Conservation (phyloP, 345 rosid genomes). For the Lepidium aucheri region DNA sequence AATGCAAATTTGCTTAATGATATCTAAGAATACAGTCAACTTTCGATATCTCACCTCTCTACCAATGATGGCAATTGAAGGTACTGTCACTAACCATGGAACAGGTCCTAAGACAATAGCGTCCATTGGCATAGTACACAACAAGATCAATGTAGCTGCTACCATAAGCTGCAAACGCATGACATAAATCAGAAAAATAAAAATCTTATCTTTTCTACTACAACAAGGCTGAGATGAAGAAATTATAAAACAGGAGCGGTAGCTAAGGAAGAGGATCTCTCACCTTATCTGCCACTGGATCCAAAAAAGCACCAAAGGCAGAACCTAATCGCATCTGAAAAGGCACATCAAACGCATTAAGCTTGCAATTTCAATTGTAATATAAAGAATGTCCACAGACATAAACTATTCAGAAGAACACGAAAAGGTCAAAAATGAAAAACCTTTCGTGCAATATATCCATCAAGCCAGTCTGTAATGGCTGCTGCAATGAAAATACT, state of each 20-base stretch:
- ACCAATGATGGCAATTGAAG: constrained; percentile 84
- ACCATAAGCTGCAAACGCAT: constrained; percentile 78
- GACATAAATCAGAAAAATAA: background rate
- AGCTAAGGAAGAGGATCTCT: background rate
- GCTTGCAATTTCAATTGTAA: background rate
- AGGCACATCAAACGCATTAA: constrained; percentile 6
- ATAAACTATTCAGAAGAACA: background rate
- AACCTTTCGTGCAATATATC: constrained; percentile 94
- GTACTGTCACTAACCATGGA: constrained; percentile 83
- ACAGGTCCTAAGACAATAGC: constrained; percentile 44
- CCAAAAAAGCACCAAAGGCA: constrained; percentile 97
- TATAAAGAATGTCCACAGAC: background rate
- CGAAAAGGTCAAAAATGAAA: background rate
- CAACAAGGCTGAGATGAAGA: background rate
- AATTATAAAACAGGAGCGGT: background rate
- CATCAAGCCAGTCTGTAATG: constrained; percentile 98
- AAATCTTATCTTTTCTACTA: background rate
- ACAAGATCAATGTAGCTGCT: constrained; percentile 83
- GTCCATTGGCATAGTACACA: constrained; percentile 73
- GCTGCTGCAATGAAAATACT: constrained; percentile 92
- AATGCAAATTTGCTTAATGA: background rate
- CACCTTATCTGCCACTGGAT: constrained; percentile 99
- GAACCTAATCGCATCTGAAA: constrained; percentile 82
- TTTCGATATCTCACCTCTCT: constrained; percentile 65
- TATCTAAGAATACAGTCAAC: background rate